Evolutionary conservation across 345 rosid genomes (phyloP).

Genomic region (Microcos paniculata): DNA sequence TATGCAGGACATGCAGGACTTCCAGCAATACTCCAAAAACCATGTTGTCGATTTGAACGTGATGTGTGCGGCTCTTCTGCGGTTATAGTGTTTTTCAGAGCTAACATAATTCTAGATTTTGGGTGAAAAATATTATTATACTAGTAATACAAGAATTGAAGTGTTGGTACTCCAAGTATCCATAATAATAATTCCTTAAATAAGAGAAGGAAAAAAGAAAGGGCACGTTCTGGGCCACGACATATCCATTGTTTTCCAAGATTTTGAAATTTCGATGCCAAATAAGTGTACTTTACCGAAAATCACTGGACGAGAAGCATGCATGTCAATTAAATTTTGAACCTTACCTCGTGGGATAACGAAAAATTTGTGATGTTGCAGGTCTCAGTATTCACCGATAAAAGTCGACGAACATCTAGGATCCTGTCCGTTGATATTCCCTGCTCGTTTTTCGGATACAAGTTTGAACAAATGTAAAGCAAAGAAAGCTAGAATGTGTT

Average conservation of each 20-base stretch:
- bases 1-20: too few species aligned
- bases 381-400: conserved; percentile 68
- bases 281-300: background rate
- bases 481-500: background rate
- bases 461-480: conserved; percentile 15
- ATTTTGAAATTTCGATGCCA: too few species aligned
- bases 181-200: too few species aligned
- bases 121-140: background rate
- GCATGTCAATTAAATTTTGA: background rate
- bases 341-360: conserved; percentile 75
- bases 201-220: too few species aligned
- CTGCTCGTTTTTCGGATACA: conserved; percentile 38
- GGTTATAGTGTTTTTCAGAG: background rate
- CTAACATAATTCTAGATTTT: background rate
- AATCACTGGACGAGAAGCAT: background rate
- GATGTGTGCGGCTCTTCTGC: background rate
- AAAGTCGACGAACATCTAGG: conserved; percentile 80
- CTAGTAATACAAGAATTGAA: too few species aligned
- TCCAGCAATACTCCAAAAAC: background rate
- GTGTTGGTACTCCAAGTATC: too few species aligned
- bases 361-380: conserved; percentile 80
- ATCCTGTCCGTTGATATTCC: conserved; percentile 98
- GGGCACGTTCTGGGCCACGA: too few species aligned
- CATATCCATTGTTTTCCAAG: too few species aligned
- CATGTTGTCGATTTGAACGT: background rate